Conservation (phyloP, 2,329 filamentous ascomycete species). For the Penicillium sp. region DNA sequence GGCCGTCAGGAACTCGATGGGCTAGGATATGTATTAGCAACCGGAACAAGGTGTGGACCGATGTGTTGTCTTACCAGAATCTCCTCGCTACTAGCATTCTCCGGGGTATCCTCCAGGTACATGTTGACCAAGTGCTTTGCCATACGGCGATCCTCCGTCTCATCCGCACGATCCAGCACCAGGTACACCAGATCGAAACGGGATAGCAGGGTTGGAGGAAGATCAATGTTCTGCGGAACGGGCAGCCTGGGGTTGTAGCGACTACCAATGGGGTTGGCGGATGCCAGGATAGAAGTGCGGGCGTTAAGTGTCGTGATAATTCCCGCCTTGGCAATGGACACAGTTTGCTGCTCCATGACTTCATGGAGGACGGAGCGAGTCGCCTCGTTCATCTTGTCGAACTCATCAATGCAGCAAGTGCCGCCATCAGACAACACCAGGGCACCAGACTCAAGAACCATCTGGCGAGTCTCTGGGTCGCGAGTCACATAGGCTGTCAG, state of each 20-base stretch:
- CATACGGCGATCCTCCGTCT: constrained; percentile 78
- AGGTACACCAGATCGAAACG: constrained; percentile 97
- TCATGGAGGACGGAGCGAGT: constrained; percentile 70
- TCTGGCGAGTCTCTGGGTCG: constrained; percentile 66
- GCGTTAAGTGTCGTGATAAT: constrained; percentile 89
- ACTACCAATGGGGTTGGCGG: constrained; percentile 95
- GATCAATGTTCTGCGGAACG: constrained; percentile 95
- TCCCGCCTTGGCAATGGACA: constrained; percentile 71
- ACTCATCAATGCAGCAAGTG: constrained; percentile 73
- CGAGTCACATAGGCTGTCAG: constrained; percentile 72
- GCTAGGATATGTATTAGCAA: constrained; percentile 48
- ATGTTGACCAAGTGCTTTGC: constrained; percentile 91
- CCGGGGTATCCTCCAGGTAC: constrained; percentile 91
- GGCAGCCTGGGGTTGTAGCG: constrained; percentile 95
- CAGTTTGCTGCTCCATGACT: constrained; percentile 77
- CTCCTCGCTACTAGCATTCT: constrained; percentile 71
- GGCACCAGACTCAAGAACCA: constrained; percentile 70
- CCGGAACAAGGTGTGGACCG: background rate
- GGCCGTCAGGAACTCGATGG: constrained; percentile 88
- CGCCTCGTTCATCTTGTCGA: constrained; percentile 73
- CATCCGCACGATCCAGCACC: constrained; percentile 88
- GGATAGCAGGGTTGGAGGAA: constrained; percentile 88
- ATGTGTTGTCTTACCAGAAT: constrained; percentile 61
- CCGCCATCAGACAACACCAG: constrained; percentile 69
- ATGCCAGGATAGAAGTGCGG: constrained; percentile 89